A percentile compares a stretch with the other conserved stretches of the same genome.
Evolutionary conservation across 2,329 filamentous ascomycete species (phyloP).

Genomic region (Calonectria henricotiae): DNA sequence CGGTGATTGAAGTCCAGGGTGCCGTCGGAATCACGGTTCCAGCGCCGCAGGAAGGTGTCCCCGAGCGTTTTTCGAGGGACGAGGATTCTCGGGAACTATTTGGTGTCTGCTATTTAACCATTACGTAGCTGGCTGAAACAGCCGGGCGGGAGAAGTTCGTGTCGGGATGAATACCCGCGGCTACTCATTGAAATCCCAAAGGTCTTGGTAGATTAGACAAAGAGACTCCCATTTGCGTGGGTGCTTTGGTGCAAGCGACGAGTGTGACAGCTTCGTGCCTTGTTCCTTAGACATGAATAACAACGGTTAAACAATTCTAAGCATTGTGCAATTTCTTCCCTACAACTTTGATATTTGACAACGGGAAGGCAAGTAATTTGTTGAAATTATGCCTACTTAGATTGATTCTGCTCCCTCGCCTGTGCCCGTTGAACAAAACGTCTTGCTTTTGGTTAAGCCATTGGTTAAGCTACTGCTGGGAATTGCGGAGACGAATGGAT

Average conservation of each 20-base stretch:
- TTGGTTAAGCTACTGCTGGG: slow-evolving; percentile 6
- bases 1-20: slow-evolving; percentile 53
- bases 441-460: slow-evolving; percentile 8
- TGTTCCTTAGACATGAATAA: slow-evolving; percentile 24
- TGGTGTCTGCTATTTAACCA: slow-evolving; percentile 27
- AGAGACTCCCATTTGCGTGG: slow-evolving; percentile 1
- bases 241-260: background rate
- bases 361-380: background rate
- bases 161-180: slow-evolving; percentile 27
- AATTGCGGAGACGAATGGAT: background rate
- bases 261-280: slow-evolving; percentile 17
- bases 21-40: slow-evolving; percentile 45
- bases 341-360: background rate
- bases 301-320: background rate
- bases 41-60: slow-evolving; percentile 34
- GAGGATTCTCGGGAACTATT: slow-evolving; percentile 25
- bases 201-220: slow-evolving; percentile 8
- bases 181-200: slow-evolving; percentile 6
- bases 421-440: background rate
- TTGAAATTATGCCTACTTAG: background rate
- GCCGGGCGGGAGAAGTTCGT: background rate
- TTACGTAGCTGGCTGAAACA: slow-evolving; percentile 28
- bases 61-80: background rate
- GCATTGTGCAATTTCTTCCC: background rate
- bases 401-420: background rate